Evolutionary conservation across 352 stramenopile species (phyloP).

Genomic region (Phytopythium delawarense): DNA sequence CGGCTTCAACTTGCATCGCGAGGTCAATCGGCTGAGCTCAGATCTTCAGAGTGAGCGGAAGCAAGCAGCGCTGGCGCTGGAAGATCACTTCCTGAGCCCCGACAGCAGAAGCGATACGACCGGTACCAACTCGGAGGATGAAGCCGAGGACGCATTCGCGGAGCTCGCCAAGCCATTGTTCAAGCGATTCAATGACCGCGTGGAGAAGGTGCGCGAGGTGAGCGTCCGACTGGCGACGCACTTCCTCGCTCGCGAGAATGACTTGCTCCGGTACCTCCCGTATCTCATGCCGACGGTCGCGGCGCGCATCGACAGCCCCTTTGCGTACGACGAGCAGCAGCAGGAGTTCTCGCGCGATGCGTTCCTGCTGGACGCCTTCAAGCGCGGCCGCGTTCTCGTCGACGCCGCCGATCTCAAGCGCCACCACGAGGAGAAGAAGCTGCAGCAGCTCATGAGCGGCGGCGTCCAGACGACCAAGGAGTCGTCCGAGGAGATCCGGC

Average conservation of each 20-base stretch:
- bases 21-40: slow-evolving; percentile 59
- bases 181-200: slow-evolving; percentile 77
- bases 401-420: slow-evolving; percentile 30
- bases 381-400: slow-evolving; percentile 62
- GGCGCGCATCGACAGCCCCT: slow-evolving; percentile 61
- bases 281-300: slow-evolving; percentile 73
- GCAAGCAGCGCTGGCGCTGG: slow-evolving; percentile 47
- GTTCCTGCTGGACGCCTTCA: slow-evolving; percentile 73
- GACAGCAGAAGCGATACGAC: neutral
- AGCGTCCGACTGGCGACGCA: slow-evolving; percentile 48
- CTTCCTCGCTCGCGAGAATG: slow-evolving; percentile 41
- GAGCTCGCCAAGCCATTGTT: slow-evolving; percentile 73
- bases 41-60: slow-evolving; percentile 50
- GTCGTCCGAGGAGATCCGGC: slow-evolving; percentile 72
- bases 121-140: neutral
- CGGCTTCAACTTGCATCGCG: slow-evolving; percentile 35
- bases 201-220: slow-evolving; percentile 77
- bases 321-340: slow-evolving; percentile 70
- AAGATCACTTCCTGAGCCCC: slow-evolving; percentile 32
- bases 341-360: slow-evolving; percentile 65
- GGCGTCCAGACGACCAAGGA: slow-evolving; percentile 24
- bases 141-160: slow-evolving; percentile 18
- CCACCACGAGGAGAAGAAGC: slow-evolving; percentile 16
- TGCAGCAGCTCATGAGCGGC: neutral
- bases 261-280: slow-evolving; percentile 63